Conservation (phyloP, 2,329 filamentous ascomycete genomes). For the Clathrospora elynae region DNA sequence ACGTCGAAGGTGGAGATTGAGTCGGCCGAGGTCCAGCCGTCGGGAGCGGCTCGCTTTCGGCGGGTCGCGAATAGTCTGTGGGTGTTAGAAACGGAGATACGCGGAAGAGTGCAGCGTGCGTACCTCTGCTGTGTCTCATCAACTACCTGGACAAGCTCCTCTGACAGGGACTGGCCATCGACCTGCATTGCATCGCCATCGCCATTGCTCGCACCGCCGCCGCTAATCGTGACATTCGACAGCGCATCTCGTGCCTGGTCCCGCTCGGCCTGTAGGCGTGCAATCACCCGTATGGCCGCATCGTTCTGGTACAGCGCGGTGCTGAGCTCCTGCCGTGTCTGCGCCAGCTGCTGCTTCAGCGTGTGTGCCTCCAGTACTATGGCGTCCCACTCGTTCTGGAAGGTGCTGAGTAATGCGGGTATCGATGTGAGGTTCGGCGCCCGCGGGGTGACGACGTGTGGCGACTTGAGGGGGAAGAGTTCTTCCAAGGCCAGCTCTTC, state of each 20-base stretch:
- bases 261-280: conserved; percentile 83
- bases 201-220: conserved; percentile 57
- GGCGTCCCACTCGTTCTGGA: conserved; percentile 98
- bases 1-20: conserved; percentile 67
- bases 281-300: conserved; percentile 94
- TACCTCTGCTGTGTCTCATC: conserved; percentile 81
- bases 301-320: conserved; percentile 96
- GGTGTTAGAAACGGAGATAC: conserved; percentile 27
- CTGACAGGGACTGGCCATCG: conserved; percentile 77
- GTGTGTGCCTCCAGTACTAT: conserved; percentile 90
- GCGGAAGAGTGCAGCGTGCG: conserved; percentile 41
- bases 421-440: conserved; percentile 95
- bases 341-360: conserved; percentile 83
- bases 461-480: conserved; percentile 82
- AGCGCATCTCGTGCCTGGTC: conserved; percentile 91
- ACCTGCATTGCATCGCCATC: conserved; percentile 88
- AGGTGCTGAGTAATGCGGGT: conserved; percentile 87
- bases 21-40: conserved; percentile 81
- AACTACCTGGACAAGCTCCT: conserved; percentile 71
- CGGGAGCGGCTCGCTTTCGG: conserved; percentile 84
- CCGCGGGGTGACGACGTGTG: conserved; percentile 82
- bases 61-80: conserved; percentile 81
- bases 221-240: conserved; percentile 78
- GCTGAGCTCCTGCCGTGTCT: conserved; percentile 90
- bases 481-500: conserved; percentile 84